Conservation (phyloP, 1,284 basidiomycete genomes). For the Fomitopsis betulina region DNA sequence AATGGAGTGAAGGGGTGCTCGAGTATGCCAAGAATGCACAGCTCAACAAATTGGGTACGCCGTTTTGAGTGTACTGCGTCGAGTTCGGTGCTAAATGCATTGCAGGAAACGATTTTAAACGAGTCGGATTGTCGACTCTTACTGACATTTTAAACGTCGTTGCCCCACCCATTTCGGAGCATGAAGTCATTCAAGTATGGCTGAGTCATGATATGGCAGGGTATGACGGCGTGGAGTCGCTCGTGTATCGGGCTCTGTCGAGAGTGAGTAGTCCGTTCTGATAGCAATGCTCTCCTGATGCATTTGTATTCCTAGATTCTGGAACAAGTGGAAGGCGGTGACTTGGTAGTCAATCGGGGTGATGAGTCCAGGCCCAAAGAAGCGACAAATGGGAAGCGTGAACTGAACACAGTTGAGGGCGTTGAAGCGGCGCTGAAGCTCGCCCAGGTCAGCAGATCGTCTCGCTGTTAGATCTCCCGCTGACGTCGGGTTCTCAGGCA, state of each 20-base stretch:
- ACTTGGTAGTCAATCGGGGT: constrained; percentile 86
- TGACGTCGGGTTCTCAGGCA: constrained; percentile 43
- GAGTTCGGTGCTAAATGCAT: neutral
- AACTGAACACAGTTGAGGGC: constrained; percentile 82
- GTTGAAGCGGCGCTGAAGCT: constrained; percentile 81
- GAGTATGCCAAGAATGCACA: constrained; percentile 47
- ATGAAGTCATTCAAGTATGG: constrained; percentile 96
- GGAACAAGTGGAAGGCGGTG: constrained; percentile 92
- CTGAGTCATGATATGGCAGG: constrained; percentile 95
- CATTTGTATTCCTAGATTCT: constrained; percentile 55
- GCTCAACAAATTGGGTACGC: constrained; percentile 76
- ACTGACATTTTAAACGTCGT: constrained; percentile 94
- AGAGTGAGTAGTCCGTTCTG: constrained; percentile 49
- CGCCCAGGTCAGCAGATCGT: constrained; percentile 52
- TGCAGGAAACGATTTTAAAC: constrained; percentile 81
- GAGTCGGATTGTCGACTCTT: constrained; percentile 81
- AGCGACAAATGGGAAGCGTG: constrained; percentile 41
- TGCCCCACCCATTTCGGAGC: constrained; percentile 95
- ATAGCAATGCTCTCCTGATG: constrained; percentile 4
- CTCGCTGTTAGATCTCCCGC: neutral
- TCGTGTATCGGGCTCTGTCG: constrained; percentile 86
- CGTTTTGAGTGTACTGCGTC: neutral
- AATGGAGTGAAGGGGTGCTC: constrained; percentile 59
- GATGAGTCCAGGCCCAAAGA: constrained; percentile 69
- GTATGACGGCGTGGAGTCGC: constrained; percentile 92